A percentile compares a stretch with the other conserved stretches of the same genome.
phyloP scores from a whole-genome alignment of 2,329 filamentous ascomycete species.

The Drechslerella coelobrocha region DNA sequence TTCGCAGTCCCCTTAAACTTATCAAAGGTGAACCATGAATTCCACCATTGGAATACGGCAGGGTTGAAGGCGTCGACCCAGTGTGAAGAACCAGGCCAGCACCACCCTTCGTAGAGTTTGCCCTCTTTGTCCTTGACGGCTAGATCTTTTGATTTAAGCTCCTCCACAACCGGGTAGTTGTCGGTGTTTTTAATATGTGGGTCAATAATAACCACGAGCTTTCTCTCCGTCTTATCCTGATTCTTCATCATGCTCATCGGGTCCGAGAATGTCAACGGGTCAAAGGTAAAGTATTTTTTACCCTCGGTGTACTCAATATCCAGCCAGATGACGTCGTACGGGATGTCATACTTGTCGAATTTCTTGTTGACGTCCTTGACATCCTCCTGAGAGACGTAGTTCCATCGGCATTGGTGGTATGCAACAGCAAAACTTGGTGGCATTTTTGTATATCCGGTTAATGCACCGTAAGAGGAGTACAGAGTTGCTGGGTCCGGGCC shows the following conservation, averaged over 20 bases:
- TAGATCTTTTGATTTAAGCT: constrained; percentile 82
- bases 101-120: constrained; percentile 92
- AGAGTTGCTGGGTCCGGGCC: constrained; percentile 85
- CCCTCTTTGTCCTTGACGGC: constrained; percentile 89
- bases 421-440: constrained; percentile 90
- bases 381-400: constrained; percentile 96
- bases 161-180: constrained; percentile 76
- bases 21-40: constrained; percentile 82
- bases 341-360: constrained; percentile 93
- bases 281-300: constrained; percentile 99
- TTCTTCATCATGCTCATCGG: constrained; percentile 87
- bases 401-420: constrained; percentile 98
- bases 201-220: constrained; percentile 76
- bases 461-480: constrained; percentile 79
- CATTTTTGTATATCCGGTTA: constrained; percentile 89
- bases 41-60: constrained; percentile 91
- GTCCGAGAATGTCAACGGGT: constrained; percentile 83
- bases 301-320: constrained; percentile 97
- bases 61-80: constrained; percentile 98
- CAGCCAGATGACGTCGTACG: constrained; percentile 98
- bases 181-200: constrained; percentile 92
- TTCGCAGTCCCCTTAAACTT: constrained; percentile 82
- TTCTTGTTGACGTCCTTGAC: constrained; percentile 95
- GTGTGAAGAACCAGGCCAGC: constrained; percentile 95
- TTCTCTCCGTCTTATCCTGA: constrained; percentile 81